phyloP scores from a whole-genome alignment of 2,329 filamentous ascomycete genomes.

The Pezicula neosporulosa region DNA sequence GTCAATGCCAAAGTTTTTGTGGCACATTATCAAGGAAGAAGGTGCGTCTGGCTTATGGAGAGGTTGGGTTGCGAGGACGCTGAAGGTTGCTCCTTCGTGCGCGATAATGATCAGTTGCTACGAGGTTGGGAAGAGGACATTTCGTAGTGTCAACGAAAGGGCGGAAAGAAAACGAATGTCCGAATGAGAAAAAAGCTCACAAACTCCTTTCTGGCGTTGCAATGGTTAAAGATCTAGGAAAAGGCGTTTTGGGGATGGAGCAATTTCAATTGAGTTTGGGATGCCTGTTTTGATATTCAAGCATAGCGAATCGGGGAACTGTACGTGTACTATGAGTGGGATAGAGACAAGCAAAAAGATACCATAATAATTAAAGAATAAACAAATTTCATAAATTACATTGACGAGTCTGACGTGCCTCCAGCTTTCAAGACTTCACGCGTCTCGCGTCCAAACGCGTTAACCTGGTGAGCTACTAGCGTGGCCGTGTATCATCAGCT shows the following conservation, averaged over 20 bases:
- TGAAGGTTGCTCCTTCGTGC: constrained; percentile 94
- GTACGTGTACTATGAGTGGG: not conserved
- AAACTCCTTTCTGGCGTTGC: constrained; percentile 1
- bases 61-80: constrained; percentile 85
- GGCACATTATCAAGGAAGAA: constrained; percentile 86
- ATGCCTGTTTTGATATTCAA: not conserved
- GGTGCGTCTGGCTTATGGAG: constrained; percentile 79
- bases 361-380: not conserved
- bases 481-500: not conserved
- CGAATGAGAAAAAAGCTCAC: constrained; percentile 8
- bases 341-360: not conserved
- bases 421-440: not conserved
- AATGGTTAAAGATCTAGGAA: constrained; percentile 1
- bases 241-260: not conserved
- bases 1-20: constrained; percentile 78
- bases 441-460: not conserved
- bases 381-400: not conserved
- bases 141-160: constrained; percentile 67
- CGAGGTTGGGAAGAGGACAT: constrained; percentile 90
- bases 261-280: not conserved
- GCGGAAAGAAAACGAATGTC: constrained; percentile 20
- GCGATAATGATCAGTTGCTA: constrained; percentile 99
- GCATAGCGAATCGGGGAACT: not conserved
- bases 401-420: no score
- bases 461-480: not conserved